Percentiles rank a stretch among this genome's conserved stretches.
phyloP scores from a whole-genome alignment of 169 alveolate genomes.

The Eimeria tenella region DNA sequence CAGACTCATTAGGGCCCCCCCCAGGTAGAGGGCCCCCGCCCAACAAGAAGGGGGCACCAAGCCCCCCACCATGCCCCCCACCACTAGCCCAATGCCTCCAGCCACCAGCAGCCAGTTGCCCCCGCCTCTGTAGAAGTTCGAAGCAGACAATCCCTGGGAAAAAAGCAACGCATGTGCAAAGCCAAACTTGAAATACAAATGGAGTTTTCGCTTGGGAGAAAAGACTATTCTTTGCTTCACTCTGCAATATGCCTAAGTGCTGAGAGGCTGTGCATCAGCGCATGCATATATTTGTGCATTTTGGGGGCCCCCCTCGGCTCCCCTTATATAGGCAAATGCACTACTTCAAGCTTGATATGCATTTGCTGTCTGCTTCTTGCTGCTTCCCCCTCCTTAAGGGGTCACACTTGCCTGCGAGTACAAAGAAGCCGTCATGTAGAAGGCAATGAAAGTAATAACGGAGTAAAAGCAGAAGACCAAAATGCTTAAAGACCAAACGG shows the following conservation, averaged over 20 bases:
- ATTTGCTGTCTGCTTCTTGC: no score
- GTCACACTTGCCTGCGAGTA: conserved; percentile 52
- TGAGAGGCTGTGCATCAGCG: background rate
- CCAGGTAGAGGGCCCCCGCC: conserved; percentile 78
- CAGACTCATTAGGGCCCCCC: conserved; percentile 66
- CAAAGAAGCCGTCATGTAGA: conserved; percentile 73
- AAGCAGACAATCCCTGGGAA: conserved; percentile 80
- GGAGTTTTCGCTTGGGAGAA: background rate
- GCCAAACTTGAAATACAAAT: background rate
- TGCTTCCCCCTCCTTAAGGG: background rate
- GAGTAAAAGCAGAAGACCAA: conserved; percentile 55
- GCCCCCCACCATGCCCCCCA: conserved; percentile 75
- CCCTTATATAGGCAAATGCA: no score
- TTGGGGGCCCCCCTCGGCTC: background rate
- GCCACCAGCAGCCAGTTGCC: conserved; percentile 84
- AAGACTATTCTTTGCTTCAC: background rate
- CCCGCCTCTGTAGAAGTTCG: conserved; percentile 83
- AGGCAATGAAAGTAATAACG: conserved; percentile 64
- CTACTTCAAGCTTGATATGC: no score
- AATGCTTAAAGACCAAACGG: conserved; percentile 76
- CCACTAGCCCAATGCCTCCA: conserved; percentile 45
- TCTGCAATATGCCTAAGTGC: background rate
- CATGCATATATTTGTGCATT: background rate
- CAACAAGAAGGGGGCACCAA: conserved; percentile 78
- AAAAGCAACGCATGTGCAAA: background rate